Base-by-base conservation (phyloP, 352 stramenopile genomes). In the Phytophthora pseudosyringae region DNA sequence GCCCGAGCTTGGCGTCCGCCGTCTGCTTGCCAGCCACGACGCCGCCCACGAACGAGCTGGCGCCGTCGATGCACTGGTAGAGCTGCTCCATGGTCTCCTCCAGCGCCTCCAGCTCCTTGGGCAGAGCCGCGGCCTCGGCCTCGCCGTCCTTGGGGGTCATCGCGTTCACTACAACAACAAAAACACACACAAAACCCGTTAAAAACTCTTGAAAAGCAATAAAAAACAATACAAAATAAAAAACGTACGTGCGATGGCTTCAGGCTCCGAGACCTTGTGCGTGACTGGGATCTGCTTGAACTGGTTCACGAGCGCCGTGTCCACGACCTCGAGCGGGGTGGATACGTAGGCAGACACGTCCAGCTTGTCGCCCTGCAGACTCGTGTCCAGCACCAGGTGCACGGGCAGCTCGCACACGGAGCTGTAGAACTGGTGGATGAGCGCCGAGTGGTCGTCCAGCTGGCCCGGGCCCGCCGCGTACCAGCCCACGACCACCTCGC, bases 341-440 rank as follows among this genome's bases (percentile, higher is more conserved):
- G 80, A 93, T 18, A 97, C 86, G 69, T 98, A 99, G 9, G 91
- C 97, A 45, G 93, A 87, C 21, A 98, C 80, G 52, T 91, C 76
- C 35, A 99, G 81, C 48, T 90, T 69, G 77, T 94, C 80, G 25
- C 70, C 64, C 9, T 71, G 21, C 32, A 99, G 75, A 56, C 80
- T 86, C 43, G 96, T 98, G 77, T 99, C 96, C 5, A 99, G 85
- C 12, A 99, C 94, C 26, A 99, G 69, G 83, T 99, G 97, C 61
- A 98, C 88, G 26, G 92, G 90, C 69, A 91, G 78, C 57, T 94
- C 84, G 53, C 94, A 98, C 69, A 99, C 93, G 40, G 85, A 89
- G 56, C 91, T 90, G 83, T 99, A 99, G 77, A 99, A 99, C 67
- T 99, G 95, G 77, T 99, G 97, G 86, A 99, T 99, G 49, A 99